A percentile compares a stretch with the other conserved stretches of the same genome.
Evolutionary conservation across 257 asterid genomes (phyloP).

Genomic region (Solanum pinnatisectum): DNA sequence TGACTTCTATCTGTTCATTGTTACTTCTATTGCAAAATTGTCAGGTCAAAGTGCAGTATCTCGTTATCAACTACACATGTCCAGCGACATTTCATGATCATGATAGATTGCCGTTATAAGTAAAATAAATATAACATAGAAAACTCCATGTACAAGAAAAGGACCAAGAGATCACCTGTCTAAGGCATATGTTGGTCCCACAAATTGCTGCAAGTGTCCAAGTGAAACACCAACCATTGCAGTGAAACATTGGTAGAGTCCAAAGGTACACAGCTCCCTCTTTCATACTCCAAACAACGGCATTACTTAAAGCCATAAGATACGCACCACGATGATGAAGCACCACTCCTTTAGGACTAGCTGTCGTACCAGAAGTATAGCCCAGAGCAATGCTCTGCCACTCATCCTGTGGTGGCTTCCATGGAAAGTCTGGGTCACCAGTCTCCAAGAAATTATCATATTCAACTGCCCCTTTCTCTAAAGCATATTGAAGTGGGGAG

Average conservation of each 20-base stretch:
- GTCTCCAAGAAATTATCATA: constrained; percentile 74
- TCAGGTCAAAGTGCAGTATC: not conserved
- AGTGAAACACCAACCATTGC: constrained; percentile 95
- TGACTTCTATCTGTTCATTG: not conserved
- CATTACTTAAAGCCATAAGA: constrained; percentile 75
- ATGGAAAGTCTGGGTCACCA: constrained; percentile 57
- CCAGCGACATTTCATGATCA: not conserved
- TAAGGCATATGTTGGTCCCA: constrained; percentile 82
- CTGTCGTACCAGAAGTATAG: constrained; percentile 93
- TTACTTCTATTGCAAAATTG: not conserved
- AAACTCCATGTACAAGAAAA: not conserved
- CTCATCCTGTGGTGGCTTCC: constrained; percentile 88
- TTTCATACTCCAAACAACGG: constrained; percentile 57
- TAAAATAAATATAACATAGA: not conserved
- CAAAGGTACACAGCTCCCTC: constrained; percentile 85
- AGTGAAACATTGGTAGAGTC: constrained; percentile 95
- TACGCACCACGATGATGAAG: constrained; percentile 95
- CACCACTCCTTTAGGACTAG: constrained; percentile 96
- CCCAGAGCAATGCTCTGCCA: constrained; percentile 94
- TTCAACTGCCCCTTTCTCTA: constrained; percentile 60
- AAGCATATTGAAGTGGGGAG: constrained; percentile 49
- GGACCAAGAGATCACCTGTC: constrained; percentile 51
- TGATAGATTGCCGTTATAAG: not conserved
- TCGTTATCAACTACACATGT: not conserved
- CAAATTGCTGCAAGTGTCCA: constrained; percentile 87